These are phyloP conservation scores for Canavalia gladiata DNA, from an alignment of 306 rosid species.

Conservation along the genomic window DNA sequence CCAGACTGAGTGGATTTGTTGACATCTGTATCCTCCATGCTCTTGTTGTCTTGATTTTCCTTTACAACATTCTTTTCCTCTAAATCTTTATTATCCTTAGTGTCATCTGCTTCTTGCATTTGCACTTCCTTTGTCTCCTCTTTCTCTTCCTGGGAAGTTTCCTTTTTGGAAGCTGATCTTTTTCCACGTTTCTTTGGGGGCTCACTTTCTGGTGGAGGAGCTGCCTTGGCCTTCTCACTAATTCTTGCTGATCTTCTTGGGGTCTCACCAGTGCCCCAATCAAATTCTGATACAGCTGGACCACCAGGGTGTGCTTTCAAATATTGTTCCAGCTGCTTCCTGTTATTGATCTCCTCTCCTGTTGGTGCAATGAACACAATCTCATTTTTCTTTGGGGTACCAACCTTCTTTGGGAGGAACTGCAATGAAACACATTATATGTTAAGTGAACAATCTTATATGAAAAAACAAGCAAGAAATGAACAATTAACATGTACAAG, in stretches of 20 bases:
- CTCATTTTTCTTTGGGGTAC: slow-evolving; percentile 89
- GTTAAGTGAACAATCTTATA: slow-evolving; percentile 34
- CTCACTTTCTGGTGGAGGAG: slow-evolving; percentile 61
- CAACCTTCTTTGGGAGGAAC: slow-evolving; percentile 83
- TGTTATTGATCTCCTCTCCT: slow-evolving; percentile 84
- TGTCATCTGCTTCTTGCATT: slow-evolving; percentile 61
- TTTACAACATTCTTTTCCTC: slow-evolving; percentile 60
- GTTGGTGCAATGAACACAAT: slow-evolving; percentile 86
- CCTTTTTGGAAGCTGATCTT: slow-evolving; percentile 66
- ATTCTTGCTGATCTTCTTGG: slow-evolving; percentile 96
- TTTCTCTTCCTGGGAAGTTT: slow-evolving; percentile 56
- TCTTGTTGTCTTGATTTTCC: slow-evolving; percentile 61
- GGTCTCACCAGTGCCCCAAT: slow-evolving; percentile 98
- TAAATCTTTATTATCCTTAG: slow-evolving; percentile 53
- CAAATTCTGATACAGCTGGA: slow-evolving; percentile 80
- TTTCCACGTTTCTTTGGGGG: slow-evolving; percentile 78
- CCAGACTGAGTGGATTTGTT: slow-evolving; percentile 52
- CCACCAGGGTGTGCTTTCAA: slow-evolving; percentile 92
- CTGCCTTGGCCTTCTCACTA: slow-evolving; percentile 76
- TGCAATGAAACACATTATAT: slow-evolving; percentile 51
- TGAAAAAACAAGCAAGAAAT: slow-evolving; percentile 34
- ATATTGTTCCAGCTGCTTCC: slow-evolving; percentile 83
- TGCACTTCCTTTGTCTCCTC: slow-evolving; percentile 62
- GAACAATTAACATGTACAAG: slow-evolving; percentile 17
- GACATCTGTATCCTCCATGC: slow-evolving; percentile 54